Base-by-base conservation (phyloP, 495 filamentous ascomycete genomes). In the Xylaria telfairii region DNA sequence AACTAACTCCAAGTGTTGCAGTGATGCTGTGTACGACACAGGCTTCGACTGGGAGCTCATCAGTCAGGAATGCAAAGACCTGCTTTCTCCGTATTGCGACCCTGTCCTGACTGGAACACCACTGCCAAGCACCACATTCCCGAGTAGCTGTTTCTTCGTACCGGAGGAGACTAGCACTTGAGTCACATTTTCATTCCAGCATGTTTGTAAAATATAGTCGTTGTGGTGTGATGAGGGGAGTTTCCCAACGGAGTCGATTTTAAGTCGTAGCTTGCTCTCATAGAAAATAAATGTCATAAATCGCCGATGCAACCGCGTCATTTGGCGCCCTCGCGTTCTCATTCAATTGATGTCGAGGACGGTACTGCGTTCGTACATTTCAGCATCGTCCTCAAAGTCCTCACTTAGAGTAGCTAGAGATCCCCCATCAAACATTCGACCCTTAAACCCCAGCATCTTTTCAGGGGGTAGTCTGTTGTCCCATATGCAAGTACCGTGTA, bases 401-500 rank as follows among this genome's bases (percentile, higher is more conserved):
- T 62, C 59, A 42, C 34, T 42, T 15, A 62, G 37, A 28, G 15
- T 32, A 28, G 32, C 59, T 9, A 62, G 37, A 44, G 59, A 44
- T 15, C 59, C 59, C 6, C 59, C 59, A 13, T 57, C 54, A 32
- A 57, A 57, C 15, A 57, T 32, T 32, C 15, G 24, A 7, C 54
- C 54, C 54, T 32, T 57, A 19, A 57, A 57, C 3, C 4, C 54
- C 5, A 57, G 28, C 64, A 67, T 67, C 17, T 46, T 3, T 17
- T 37, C 42, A 24, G 64, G 41, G 15, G 13, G 64, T 6, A 67
- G 24, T 34, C 51, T 7, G 64, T 67, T 67, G 10, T 67, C 64
- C 64, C 64, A 67, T 9, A 67, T 34, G 44, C 64, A 67, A 47
- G 28, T 34, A 6, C 64, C 64, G 28, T 51, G 51, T 32, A 32